Evolutionary conservation across 2,329 filamentous ascomycete genomes (phyloP).

Genomic region (Fusarium buxicola): DNA sequence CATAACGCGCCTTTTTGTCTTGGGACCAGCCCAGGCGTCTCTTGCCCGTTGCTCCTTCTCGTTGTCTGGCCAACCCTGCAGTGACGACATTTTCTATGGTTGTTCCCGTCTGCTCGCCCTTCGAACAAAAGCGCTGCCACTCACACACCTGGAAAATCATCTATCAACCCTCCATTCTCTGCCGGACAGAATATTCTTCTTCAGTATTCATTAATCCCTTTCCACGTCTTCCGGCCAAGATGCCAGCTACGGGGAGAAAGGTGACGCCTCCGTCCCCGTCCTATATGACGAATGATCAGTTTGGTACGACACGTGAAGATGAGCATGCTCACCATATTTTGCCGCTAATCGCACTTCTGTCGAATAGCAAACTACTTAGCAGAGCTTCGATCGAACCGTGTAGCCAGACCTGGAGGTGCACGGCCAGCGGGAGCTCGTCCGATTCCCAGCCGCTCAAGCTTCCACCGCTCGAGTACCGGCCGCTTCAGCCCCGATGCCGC

Average conservation of each 20-base stretch:
- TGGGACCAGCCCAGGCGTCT: too few species aligned
- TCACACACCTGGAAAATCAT: slow-evolving; percentile 18
- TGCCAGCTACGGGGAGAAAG: slow-evolving; percentile 58
- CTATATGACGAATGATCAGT: slow-evolving; percentile 76
- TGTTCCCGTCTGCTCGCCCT: slow-evolving; percentile 28
- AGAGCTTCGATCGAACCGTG: slow-evolving; percentile 75
- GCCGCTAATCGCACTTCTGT: slow-evolving; percentile 36
- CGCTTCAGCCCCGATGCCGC: slow-evolving; percentile 49
- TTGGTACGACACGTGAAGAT: slow-evolving; percentile 60
- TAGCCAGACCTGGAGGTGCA: slow-evolving; percentile 76
- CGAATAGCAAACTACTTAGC: slow-evolving; percentile 74
- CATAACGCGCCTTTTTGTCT: slow-evolving; percentile 3
- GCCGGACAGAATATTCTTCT: slow-evolving; percentile 36
- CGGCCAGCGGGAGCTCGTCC: slow-evolving; percentile 62
- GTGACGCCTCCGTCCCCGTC: slow-evolving; percentile 70
- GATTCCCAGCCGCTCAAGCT: slow-evolving; percentile 45
- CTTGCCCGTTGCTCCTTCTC: background rate
- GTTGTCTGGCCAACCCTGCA: slow-evolving; percentile 47
- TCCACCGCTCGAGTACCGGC: slow-evolving; percentile 45
- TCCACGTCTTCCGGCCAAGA: slow-evolving; percentile 36
- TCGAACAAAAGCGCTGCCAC: slow-evolving; percentile 33
- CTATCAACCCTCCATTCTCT: slow-evolving; percentile 22
- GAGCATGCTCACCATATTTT: slow-evolving; percentile 10
- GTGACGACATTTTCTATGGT: too few species aligned
- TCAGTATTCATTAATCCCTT: slow-evolving; percentile 24